Evolutionary conservation across 2,329 filamentous ascomycete genomes (phyloP).

Genomic region (Rhynchosporium graminicola): DNA sequence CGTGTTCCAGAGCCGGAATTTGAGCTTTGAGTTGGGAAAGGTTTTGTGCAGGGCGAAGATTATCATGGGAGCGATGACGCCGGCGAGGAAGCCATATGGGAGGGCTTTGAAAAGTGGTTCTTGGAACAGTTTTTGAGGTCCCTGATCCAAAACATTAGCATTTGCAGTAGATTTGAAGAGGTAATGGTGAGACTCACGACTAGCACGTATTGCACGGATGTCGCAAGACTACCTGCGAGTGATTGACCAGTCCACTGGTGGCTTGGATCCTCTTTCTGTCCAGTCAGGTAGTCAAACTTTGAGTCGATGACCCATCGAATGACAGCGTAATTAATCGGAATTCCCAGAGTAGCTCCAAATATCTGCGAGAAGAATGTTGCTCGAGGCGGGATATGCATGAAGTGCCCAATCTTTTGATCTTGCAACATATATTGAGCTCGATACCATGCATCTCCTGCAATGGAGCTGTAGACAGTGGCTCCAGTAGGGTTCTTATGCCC

Average conservation of each 20-base stretch:
- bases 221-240: conserved; percentile 52
- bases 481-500: conserved; percentile 58
- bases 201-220: conserved; percentile 61
- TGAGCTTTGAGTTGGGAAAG: conserved; percentile 51
- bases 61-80: conserved; percentile 47
- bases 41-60: conserved; percentile 53
- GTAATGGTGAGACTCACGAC: conserved; percentile 42
- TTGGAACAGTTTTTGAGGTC: conserved; percentile 52
- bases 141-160: conserved; percentile 32
- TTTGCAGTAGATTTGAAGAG: not conserved
- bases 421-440: conserved; percentile 59
- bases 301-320: conserved; percentile 60
- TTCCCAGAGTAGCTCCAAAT: conserved; percentile 57
- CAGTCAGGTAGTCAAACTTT: conserved; percentile 57
- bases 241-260: conserved; percentile 63
- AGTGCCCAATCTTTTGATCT: conserved; percentile 64
- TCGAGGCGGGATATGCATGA: conserved; percentile 61
- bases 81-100: conserved; percentile 56
- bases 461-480: conserved; percentile 57
- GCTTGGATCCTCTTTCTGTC: conserved; percentile 52
- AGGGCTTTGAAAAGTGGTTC: conserved; percentile 50
- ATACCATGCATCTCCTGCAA: conserved; percentile 64
- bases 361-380: conserved; percentile 62
- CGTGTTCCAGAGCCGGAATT: conserved; percentile 58
- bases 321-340: conserved; percentile 62